These are phyloP conservation scores for Guadua angustifolia DNA, from an alignment of 176 grass and related monocot species.

Conservation along the genomic window DNA sequence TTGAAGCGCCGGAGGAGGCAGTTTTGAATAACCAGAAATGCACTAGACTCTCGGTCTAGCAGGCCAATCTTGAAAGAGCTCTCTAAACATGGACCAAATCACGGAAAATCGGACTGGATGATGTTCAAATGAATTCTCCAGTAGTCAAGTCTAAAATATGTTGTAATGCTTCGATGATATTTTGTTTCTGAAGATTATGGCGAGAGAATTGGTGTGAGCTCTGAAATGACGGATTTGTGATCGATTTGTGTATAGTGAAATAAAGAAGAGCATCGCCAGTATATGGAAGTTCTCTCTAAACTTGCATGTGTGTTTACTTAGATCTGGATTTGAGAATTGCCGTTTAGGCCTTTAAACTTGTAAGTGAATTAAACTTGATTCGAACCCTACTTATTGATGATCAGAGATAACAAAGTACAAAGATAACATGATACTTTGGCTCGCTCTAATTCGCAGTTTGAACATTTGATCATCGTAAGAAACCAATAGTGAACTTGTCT, in stretches of 20 bases:
- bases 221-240: slow-evolving; percentile 14
- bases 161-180: slow-evolving; percentile 30
- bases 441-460: not conserved
- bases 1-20: slow-evolving; percentile 52
- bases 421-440: too few relatives aligned
- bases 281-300: not conserved
- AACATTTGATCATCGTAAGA: not conserved
- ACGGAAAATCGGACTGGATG: not conserved
- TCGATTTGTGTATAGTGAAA: slow-evolving; percentile 46
- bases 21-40: slow-evolving; percentile 28
- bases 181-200: slow-evolving; percentile 30
- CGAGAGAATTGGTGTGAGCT: slow-evolving; percentile 13
- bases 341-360: not conserved
- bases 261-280: slow-evolving; percentile 34
- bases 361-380: not conserved
- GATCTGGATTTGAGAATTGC: not conserved
- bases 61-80: slow-evolving; percentile 20
- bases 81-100: not conserved
- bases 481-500: not conserved
- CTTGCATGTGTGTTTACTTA: not conserved
- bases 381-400: not conserved
- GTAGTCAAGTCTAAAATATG: slow-evolving; percentile 21
- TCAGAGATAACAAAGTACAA: not conserved
- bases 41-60: not conserved
- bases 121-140: slow-evolving; percentile 33